Evolutionary conservation across 2,329 filamentous ascomycete genomes (phyloP), one percentile per base, ranked within the genome.

Genomic region (Hypomyces rosellus): DNA sequence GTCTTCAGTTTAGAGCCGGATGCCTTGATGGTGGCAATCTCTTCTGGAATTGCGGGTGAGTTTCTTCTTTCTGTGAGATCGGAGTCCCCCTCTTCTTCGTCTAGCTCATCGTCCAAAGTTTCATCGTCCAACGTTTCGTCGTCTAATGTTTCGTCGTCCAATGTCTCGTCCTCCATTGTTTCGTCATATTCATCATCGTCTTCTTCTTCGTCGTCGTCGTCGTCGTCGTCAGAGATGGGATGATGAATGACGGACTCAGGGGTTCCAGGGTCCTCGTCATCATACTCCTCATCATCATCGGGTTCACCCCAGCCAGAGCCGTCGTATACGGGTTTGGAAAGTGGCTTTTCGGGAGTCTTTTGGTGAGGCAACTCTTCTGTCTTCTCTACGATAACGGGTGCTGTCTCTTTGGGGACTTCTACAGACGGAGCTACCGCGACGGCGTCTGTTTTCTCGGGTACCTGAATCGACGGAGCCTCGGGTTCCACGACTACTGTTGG

Each of bases 211-310:
- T 74, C 69, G 16, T 68, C 68, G 41, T 76, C 72, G 7, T 75
- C 71, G 1, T 74, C 69, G 16, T 68, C 68, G 41, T 76, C 72
- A 3, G 71, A 67, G 44, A 88, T 67, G 2, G 84, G 82, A 61
- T 91, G 88, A 54, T 88, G 87, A 56, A 96, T 92, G 18, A 97
- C 91, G 6, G 92, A 97, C 45, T 90, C 88, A 13, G 92, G 91
- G 7, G 89, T 95, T 34, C 82, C 80, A 9, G 82, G 82, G 9
- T 30, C 25, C 55, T 86, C 84, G 1, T 80, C 84, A 1, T 80
- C 71, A 1, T 78, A 74, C 49, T 72, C 76, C 44, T 79, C 76
- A 33, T 77, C 76, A 33, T 77, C 73, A 16, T 70, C 69, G 18
- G 75, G 72, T 37, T 79, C 75, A 8, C 79, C 78, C 77, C 81